Evolutionary conservation across 2,329 filamentous ascomycete species (phyloP).

Genomic region (Penicillium sp.): DNA sequence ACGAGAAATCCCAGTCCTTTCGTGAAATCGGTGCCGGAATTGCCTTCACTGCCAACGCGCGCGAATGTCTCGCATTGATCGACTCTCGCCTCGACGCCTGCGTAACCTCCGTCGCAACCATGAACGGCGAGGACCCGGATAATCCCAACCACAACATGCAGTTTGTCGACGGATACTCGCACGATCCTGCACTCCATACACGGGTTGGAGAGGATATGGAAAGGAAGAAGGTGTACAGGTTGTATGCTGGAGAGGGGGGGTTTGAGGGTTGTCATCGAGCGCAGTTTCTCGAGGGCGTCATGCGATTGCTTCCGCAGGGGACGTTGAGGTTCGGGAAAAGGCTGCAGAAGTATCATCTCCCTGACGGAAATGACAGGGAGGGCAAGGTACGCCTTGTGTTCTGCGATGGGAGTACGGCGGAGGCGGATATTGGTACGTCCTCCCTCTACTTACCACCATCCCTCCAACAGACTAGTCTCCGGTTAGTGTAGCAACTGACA

Average conservation of each 20-base stretch:
- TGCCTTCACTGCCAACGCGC: conserved; percentile 28
- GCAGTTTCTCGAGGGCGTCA: conserved; percentile 48
- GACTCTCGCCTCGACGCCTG: conserved; percentile 23
- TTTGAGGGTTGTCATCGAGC: conserved; percentile 43
- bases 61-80: conserved; percentile 28
- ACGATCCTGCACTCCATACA: conserved; percentile 18
- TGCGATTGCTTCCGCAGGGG: conserved; percentile 46
- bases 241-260: conserved; percentile 21
- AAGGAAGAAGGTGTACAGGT: conserved; percentile 24
- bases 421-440: conserved; percentile 43
- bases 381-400: conserved; percentile 43
- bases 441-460: neutral
- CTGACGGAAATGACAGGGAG: conserved; percentile 5
- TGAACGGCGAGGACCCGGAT: conserved; percentile 17
- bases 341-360: conserved; percentile 35
- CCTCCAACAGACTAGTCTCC: neutral
- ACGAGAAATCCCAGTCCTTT: conserved; percentile 29
- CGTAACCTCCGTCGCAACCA: conserved; percentile 19
- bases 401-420: conserved; percentile 49
- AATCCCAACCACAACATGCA: conserved; percentile 27
- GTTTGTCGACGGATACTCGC: conserved; percentile 33
- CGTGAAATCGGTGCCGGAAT: conserved; percentile 36
- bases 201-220: neutral
- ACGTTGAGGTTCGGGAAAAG: conserved; percentile 43
- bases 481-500: neutral